Evolutionary conservation across 148 eudicot genomes (phyloP).

Genomic region (Cornus suecica): DNA sequence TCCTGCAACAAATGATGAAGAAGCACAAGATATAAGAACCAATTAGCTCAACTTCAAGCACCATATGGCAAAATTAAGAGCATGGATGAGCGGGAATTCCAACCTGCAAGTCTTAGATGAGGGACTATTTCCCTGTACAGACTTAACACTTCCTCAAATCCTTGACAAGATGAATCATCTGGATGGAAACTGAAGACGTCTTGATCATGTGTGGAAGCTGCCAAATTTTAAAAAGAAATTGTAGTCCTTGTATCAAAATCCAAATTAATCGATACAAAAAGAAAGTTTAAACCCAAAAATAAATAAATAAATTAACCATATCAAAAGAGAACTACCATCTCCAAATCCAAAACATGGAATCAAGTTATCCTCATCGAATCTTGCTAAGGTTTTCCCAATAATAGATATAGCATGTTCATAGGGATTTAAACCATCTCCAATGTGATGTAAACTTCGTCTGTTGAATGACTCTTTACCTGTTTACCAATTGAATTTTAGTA

Average conservation of each 20-base stretch:
- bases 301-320: not conserved
- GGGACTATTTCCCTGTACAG: conserved; percentile 82
- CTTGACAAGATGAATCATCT: conserved; percentile 72
- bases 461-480: conserved; percentile 74
- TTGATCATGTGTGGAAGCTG: conserved; percentile 95
- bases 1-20: conserved; percentile 38
- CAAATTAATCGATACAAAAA: conserved; percentile 1
- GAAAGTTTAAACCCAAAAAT: not conserved
- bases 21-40: conserved; percentile 12
- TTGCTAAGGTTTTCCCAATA: conserved; percentile 83
- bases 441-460: conserved; percentile 80
- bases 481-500: conserved; percentile 22
- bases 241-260: not conserved
- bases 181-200: conserved; percentile 86
- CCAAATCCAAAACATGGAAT: conserved; percentile 99
- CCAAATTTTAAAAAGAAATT: conserved; percentile 10
- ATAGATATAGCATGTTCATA: conserved; percentile 92
- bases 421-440: conserved; percentile 61
- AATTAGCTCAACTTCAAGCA: not conserved
- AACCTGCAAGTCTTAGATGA: conserved; percentile 81
- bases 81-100: not conserved
- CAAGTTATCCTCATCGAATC: conserved; percentile 91
- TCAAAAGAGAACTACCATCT: conserved; percentile 56
- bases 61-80: conserved; percentile 9
- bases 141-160: conserved; percentile 84